Evolutionary conservation across 2,329 filamentous ascomycete species (phyloP).

Genomic region (Periconia sp.): DNA sequence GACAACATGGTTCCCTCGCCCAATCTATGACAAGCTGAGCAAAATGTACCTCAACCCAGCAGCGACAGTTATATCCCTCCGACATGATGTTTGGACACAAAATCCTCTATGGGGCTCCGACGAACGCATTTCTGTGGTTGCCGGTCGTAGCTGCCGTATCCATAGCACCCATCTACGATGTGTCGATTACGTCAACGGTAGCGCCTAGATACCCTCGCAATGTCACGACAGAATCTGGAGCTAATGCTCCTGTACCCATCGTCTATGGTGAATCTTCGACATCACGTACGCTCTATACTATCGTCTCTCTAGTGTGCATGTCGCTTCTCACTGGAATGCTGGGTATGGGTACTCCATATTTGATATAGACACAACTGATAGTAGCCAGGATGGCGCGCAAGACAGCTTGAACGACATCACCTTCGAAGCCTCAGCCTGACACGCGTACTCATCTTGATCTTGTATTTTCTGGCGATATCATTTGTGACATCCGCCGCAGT

Average conservation of each 20-base stretch:
- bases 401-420: constrained; percentile 6
- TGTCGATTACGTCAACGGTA: neutral
- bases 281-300: constrained; percentile 18
- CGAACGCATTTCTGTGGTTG: no score
- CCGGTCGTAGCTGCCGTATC: no score
- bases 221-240: neutral
- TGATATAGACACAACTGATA: constrained; percentile 1
- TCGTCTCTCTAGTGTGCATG: constrained; percentile 32
- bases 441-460: constrained; percentile 39
- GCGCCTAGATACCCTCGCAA: neutral
- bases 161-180: no score
- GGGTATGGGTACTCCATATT: constrained; percentile 16
- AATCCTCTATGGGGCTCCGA: no score
- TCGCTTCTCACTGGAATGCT: constrained; percentile 30
- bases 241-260: neutral
- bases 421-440: constrained; percentile 14
- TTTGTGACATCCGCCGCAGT: constrained; percentile 45
- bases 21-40: no score
- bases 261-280: constrained; percentile 9
- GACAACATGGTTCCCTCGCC: no score
- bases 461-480: constrained; percentile 42
- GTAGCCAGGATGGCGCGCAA: constrained; percentile 22
- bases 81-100: no score
- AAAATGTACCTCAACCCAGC: no score
- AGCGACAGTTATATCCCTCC: no score